Evolutionary conservation across 2,329 filamentous ascomycete genomes (phyloP).

Genomic region (Atkinsonella texensis): DNA sequence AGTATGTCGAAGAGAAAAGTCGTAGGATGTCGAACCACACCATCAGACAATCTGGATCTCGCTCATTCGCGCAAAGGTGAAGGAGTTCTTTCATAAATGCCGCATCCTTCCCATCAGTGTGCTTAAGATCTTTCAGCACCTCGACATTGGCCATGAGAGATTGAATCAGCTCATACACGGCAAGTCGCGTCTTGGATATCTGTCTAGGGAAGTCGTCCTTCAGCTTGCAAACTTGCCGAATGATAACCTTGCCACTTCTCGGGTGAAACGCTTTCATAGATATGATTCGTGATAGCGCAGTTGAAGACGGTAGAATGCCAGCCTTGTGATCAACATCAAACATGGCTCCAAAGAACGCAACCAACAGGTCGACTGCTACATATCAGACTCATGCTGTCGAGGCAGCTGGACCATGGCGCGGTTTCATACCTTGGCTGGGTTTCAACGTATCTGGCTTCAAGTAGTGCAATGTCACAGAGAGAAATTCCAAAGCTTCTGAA

Average conservation of each 20-base stretch:
- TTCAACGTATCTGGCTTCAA: constrained; percentile 34
- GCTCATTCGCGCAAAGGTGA: constrained; percentile 39
- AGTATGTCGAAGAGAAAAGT: constrained; percentile 32
- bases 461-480: constrained; percentile 40
- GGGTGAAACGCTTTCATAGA: constrained; percentile 40
- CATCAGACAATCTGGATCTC: constrained; percentile 45
- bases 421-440: constrained; percentile 34
- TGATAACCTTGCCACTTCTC: constrained; percentile 33
- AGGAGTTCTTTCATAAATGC: constrained; percentile 38
- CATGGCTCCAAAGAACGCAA: constrained; percentile 45
- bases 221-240: constrained; percentile 36
- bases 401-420: neutral
- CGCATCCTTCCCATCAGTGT: constrained; percentile 28
- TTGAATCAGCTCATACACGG: constrained; percentile 37
- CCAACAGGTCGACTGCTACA: constrained; percentile 29
- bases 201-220: constrained; percentile 47
- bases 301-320: constrained; percentile 42
- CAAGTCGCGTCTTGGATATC: constrained; percentile 36
- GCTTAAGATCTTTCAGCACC: constrained; percentile 31
- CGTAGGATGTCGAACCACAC: constrained; percentile 42
- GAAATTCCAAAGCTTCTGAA: constrained; percentile 38
- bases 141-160: constrained; percentile 30
- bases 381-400: neutral
- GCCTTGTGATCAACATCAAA: constrained; percentile 48
- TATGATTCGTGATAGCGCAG: constrained; percentile 36